These are phyloP conservation scores for Fusarium illudens DNA, from an alignment of 2,329 filamentous ascomycete species.

Conservation along the genomic window DNA sequence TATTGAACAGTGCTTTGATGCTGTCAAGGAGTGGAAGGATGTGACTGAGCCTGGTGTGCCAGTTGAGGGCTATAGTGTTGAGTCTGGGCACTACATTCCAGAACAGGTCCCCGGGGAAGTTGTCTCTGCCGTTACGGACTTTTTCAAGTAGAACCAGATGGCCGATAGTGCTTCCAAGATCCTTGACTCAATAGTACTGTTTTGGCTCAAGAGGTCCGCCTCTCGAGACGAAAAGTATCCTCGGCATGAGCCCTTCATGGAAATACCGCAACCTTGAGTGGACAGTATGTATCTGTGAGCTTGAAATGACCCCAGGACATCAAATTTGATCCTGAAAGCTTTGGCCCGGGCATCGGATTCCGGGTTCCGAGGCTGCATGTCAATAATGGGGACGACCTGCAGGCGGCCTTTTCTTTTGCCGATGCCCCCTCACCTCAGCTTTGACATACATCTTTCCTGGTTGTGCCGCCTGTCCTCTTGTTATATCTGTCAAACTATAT, in stretches of 20 bases:
- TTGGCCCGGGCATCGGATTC: background rate
- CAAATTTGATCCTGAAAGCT: background rate
- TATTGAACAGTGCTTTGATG: constrained; percentile 60
- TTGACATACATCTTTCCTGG: background rate
- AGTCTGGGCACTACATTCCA: constrained; percentile 59
- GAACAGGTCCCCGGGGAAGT: constrained; percentile 61
- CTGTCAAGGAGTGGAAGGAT: constrained; percentile 59
- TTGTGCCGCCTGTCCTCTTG: no score
- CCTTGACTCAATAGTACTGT: background rate
- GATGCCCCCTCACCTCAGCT: background rate
- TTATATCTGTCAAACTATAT: background rate
- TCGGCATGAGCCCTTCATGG: no score
- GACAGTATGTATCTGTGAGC: background rate
- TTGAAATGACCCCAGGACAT: no score
- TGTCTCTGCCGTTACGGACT: constrained; percentile 51
- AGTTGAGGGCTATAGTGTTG: constrained; percentile 53
- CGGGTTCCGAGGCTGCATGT: background rate
- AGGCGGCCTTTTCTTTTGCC: constrained; percentile 23
- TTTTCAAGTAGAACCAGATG: constrained; percentile 44
- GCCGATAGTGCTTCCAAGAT: background rate
- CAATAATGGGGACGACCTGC: background rate
- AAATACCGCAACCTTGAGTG: no score
- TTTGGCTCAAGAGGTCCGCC: background rate
- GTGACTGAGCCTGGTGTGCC: constrained; percentile 49
- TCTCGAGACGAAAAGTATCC: no score